These are phyloP conservation scores for Fusarium sororula DNA, from an alignment of 2,329 filamentous ascomycete genomes.

Conservation along the genomic window DNA sequence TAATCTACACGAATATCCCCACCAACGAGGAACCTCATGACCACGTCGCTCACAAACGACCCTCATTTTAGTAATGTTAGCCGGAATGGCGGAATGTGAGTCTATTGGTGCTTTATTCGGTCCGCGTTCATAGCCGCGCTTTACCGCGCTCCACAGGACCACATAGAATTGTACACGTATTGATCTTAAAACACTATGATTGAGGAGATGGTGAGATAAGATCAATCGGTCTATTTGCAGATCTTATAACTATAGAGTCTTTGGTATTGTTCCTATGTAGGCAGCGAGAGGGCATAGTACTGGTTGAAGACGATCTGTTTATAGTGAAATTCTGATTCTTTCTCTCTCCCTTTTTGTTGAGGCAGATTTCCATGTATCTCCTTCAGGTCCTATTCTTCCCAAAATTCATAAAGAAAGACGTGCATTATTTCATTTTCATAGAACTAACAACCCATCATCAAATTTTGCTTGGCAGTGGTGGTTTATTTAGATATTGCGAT, in stretches of 20 bases:
- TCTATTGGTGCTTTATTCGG: slow-evolving; percentile 22
- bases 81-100: slow-evolving; percentile 30
- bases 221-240: neutral
- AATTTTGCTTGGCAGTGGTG: accelerated
- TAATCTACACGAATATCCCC: neutral
- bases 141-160: slow-evolving; percentile 41
- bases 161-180: slow-evolving; percentile 7
- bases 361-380: no score
- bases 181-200: neutral
- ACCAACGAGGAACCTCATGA: slow-evolving; percentile 9
- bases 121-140: slow-evolving; percentile 32
- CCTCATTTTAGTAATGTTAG: slow-evolving; percentile 15
- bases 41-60: neutral
- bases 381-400: neutral
- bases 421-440: accelerated
- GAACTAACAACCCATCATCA: accelerated
- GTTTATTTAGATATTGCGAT: accelerated
- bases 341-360: neutral
- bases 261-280: no score
- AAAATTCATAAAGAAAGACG: accelerated
- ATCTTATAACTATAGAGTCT: no score
- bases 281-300: no score
- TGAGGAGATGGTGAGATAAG: neutral
- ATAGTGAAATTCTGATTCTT: neutral
- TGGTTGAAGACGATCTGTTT: neutral